Percentiles rank a stretch among this genome's conserved stretches.
These are phyloP conservation scores for Phaseolus coccineus DNA, from an alignment of 331 rosid species.

Conservation along the genomic window DNA sequence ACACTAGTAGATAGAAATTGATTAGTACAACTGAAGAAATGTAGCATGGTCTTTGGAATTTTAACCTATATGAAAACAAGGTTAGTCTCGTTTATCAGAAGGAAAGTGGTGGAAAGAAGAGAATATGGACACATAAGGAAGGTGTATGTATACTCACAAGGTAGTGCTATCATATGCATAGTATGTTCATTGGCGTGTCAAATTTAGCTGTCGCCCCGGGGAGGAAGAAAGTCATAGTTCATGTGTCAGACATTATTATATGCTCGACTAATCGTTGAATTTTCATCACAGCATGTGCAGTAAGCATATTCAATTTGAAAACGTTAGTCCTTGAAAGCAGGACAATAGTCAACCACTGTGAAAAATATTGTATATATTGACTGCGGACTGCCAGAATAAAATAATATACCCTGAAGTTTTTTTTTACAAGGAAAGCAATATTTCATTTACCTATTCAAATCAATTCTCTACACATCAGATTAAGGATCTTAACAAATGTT, in stretches of 20 bases:
- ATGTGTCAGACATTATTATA: background rate
- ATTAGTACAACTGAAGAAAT: background rate
- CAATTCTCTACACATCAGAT: constrained; percentile 15
- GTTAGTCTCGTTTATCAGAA: background rate
- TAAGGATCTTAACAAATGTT: constrained; percentile 36
- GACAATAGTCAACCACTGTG: constrained; percentile 16
- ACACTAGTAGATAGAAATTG: too few relatives aligned
- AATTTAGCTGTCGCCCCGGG: background rate
- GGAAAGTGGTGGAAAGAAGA: background rate
- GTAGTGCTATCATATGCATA: background rate
- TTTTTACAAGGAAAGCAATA: constrained; percentile 32
- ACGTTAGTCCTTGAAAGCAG: constrained; percentile 6
- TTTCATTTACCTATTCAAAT: constrained; percentile 35
- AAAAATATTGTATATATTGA: constrained; percentile 4
- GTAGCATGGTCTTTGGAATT: background rate
- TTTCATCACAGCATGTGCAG: constrained; percentile 19
- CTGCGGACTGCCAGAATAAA: constrained; percentile 19
- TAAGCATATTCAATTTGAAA: constrained; percentile 25
- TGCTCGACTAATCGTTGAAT: constrained; percentile 27
- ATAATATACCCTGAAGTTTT: constrained; percentile 32
- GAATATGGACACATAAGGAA: background rate
- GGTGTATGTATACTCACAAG: background rate
- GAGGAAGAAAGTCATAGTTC: background rate
- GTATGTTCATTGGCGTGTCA: background rate
- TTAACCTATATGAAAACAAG: background rate